Conservation (phyloP, 805 yeast genomes). For the Sporopachydermia lactativora region DNA sequence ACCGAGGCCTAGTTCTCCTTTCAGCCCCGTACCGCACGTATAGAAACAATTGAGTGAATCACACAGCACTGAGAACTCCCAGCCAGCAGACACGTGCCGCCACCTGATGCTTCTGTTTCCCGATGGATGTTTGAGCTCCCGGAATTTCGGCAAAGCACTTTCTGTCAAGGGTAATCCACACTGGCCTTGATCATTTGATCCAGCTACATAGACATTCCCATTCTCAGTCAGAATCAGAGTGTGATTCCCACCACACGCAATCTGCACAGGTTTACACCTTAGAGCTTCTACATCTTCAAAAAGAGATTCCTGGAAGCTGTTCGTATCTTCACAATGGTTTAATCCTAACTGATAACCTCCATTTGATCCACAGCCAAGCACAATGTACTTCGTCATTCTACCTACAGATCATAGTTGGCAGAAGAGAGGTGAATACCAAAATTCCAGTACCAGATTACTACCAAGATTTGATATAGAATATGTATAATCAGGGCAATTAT, state of each 20-base stretch:
- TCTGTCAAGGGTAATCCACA: slow-evolving; percentile 22
- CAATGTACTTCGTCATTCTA: no score
- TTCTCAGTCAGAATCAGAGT: slow-evolving; percentile 41
- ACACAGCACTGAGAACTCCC: slow-evolving; percentile 57
- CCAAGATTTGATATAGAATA: no score
- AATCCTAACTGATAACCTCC: slow-evolving; percentile 67
- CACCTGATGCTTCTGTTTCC: slow-evolving; percentile 14
- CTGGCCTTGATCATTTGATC: slow-evolving; percentile 46
- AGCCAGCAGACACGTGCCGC: slow-evolving; percentile 52
- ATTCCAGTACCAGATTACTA: no score
- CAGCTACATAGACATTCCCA: slow-evolving; percentile 44
- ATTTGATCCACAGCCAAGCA: slow-evolving; percentile 70
- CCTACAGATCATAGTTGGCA: no score
- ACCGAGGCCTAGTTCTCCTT: slow-evolving; percentile 64
- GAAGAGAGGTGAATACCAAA: no score
- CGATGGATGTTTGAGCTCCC: background rate
- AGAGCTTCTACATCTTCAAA: slow-evolving; percentile 4
- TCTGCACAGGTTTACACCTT: slow-evolving; percentile 21
- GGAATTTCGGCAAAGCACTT: background rate
- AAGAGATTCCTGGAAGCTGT: slow-evolving; percentile 15
- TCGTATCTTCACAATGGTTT: slow-evolving; percentile 35
- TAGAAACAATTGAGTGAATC: slow-evolving; percentile 26
- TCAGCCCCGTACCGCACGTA: slow-evolving; percentile 47
- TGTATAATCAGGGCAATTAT: no score
- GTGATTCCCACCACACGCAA: slow-evolving; percentile 83